Evolutionary conservation across 2,329 filamentous ascomycete genomes (phyloP).

Genomic region (Blastomyces percursus): DNA sequence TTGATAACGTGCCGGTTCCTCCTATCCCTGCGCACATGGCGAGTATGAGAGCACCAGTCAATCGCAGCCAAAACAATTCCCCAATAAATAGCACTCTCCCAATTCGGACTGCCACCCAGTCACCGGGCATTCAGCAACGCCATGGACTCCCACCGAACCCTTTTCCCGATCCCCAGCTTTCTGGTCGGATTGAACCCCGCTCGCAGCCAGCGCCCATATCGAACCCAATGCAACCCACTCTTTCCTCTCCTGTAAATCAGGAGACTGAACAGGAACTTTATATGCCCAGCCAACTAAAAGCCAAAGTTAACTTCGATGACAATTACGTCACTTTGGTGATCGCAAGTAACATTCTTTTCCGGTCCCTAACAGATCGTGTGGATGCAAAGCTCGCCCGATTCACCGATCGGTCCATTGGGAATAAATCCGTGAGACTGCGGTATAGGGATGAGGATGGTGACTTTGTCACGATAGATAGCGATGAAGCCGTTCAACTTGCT

Average conservation of each 20-base stretch:
- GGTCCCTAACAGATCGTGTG: conserved; percentile 86
- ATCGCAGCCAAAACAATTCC: conserved; percentile 72
- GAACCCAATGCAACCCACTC: conserved; percentile 13
- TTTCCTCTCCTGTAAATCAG: conserved; percentile 25
- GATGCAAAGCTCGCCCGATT: conserved; percentile 87
- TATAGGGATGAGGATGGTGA: conserved; percentile 91
- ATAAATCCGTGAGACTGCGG: conserved; percentile 71
- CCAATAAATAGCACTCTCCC: conserved; percentile 58
- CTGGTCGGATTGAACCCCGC: conserved; percentile 15
- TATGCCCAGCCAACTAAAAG: conserved; percentile 72
- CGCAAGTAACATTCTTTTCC: conserved; percentile 87
- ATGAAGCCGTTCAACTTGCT: conserved; percentile 92
- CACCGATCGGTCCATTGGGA: conserved; percentile 71
- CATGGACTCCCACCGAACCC: conserved; percentile 26
- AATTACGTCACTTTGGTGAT: conserved; percentile 95
- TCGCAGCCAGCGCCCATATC: conserved; percentile 16
- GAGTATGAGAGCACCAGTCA: conserved; percentile 50
- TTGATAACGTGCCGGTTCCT: conserved; percentile 56
- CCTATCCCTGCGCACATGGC: conserved; percentile 63
- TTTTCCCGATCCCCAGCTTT: conserved; percentile 33
- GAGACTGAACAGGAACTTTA: conserved; percentile 32
- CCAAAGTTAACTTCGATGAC: conserved; percentile 85
- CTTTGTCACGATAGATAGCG: conserved; percentile 83
- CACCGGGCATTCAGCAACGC: conserved; percentile 53
- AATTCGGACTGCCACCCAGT: conserved; percentile 58